Base-by-base conservation (phyloP, 129 eudicot genomes). In the Flaveria trinervia region DNA sequence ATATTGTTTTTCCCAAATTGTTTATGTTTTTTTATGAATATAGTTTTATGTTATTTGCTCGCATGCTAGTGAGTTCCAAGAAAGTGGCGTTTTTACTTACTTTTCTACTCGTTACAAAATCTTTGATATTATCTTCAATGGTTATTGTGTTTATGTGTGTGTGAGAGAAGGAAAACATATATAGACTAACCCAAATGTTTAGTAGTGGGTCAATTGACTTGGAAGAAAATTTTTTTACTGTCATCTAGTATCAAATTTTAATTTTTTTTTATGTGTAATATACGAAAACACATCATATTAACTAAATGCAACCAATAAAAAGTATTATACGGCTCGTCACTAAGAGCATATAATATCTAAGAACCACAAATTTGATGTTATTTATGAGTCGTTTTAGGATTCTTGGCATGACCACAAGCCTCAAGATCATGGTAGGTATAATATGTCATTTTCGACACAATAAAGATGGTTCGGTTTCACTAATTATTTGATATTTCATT, bases 41-140 rank as follows among this genome's bases (percentile, higher is more conserved):
- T n/a, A 71, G 13, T 77, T 73, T 56, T 52, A 33, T 64, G 75
- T 79, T 83, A 72, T 80, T 60, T 78, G 59, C 74, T 72, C 86
- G 92, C 97, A 89, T 89, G 97, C 97, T 92, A 83, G 86, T 71
- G 88, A 80, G 84, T 86, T 75, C 89, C 97, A 85, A 92, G 91
- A 90, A 90, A 90, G 93, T 88, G 88, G 84, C 75, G 68, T 13
- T 68, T 74, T 70, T 50, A 76, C 69, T 59, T 44, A 59, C 77
- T 82, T 74, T n/a, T 60, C 22, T 68, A 80, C 76, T 68, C 80
- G 74, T 80, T 74, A 68, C 80, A 30, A 80, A 45, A 74, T 66
- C 77, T 82, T 74, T 70, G 46, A 64, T 52, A n/a, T 59, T 41
- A 62, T 69, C 70, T 25, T 55, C 15, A 56, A 55, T 77, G 43